Conservation (phyloP, 257 asterid species). For the Nicotiana knightiana region DNA sequence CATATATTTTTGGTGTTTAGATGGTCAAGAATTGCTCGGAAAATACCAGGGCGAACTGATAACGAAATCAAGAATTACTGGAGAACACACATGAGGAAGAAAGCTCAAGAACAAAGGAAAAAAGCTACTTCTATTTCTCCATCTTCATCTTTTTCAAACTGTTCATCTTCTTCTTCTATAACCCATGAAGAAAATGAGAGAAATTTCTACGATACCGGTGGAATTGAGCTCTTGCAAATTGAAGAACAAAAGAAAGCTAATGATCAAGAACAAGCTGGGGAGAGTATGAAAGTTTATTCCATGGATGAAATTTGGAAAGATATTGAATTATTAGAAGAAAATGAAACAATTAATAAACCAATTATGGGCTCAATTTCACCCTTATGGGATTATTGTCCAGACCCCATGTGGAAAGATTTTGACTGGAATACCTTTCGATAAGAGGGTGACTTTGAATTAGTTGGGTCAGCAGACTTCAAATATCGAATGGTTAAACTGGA, state of each 20-base stretch:
- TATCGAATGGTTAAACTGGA: neutral
- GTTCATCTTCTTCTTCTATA: constrained; percentile 35
- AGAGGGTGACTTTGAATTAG: neutral
- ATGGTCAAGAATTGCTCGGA: constrained; percentile 91
- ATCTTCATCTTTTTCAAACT: constrained; percentile 39
- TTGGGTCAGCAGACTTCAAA: neutral
- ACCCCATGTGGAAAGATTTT: constrained; percentile 37
- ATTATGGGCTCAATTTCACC: constrained; percentile 34
- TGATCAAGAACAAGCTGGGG: constrained; percentile 24
- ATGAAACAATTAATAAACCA: constrained; percentile 16
- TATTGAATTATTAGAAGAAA: constrained; percentile 49
- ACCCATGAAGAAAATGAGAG: constrained; percentile 23
- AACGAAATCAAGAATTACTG: constrained; percentile 92
- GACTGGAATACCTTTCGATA: neutral
- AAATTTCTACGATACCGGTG: constrained; percentile 64
- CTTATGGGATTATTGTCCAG: constrained; percentile 50
- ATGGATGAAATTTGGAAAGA: constrained; percentile 93
- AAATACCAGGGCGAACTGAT: constrained; percentile 90
- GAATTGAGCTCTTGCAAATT: constrained; percentile 7
- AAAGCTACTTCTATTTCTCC: constrained; percentile 10
- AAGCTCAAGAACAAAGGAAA: constrained; percentile 71
- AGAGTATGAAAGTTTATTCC: constrained; percentile 32
- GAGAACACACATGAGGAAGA: constrained; percentile 88
- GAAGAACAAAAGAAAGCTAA: constrained; percentile 16
- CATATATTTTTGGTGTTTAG: constrained; percentile 22